Evolutionary conservation across 441 rosid species (phyloP), one percentile per base, ranked within the genome.

Genomic region (Eutrema salsugineum): DNA sequence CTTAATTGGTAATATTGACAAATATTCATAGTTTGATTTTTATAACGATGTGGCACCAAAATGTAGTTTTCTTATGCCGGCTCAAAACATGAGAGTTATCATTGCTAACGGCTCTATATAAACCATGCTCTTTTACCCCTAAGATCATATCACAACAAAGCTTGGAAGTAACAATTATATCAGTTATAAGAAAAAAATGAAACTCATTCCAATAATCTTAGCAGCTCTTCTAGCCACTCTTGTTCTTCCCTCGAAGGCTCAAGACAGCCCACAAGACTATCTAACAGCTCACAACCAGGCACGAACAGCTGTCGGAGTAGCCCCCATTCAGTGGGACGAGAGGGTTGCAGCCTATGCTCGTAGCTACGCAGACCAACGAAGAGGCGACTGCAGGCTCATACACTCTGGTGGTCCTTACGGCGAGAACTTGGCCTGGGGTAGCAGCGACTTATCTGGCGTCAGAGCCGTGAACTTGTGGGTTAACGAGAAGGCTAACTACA

Each of bases 401-500:
- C 81, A 78, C 60, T 74, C 78, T 0, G 0, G 54, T 10, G 76
- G 76, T 1, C 73, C 55, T 35, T 71, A 76, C 27, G 76, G 79
- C 1, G 79, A 76, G 71, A 76, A 67, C 58, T 51, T 75, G 16
- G 70, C 74, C 30, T 0, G 0, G 30, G 1, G 77, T 49, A 59
- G 19, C 39, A 58, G 27, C 0, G 57, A 80, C 35, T 12, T 78
- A 11, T 32, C 81, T 0, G 80, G 76, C 0, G 14, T 33, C 1
- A n/a, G 27, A 0, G 83, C 84, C 11, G 79, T 82, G n/a, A 32
- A 53, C 7, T 0, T 74, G 68, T 84, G 86, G 88, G 75, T 62
- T 19, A 11, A 11, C 40, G 83, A 80, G 70, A 76, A 46, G 49
- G 10, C 54, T 15, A 22, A 77, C 48, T 78, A 82, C 66, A 24